phyloP scores from a whole-genome alignment of 148 eudicot genomes.

The Fagopyrum tataricum region DNA sequence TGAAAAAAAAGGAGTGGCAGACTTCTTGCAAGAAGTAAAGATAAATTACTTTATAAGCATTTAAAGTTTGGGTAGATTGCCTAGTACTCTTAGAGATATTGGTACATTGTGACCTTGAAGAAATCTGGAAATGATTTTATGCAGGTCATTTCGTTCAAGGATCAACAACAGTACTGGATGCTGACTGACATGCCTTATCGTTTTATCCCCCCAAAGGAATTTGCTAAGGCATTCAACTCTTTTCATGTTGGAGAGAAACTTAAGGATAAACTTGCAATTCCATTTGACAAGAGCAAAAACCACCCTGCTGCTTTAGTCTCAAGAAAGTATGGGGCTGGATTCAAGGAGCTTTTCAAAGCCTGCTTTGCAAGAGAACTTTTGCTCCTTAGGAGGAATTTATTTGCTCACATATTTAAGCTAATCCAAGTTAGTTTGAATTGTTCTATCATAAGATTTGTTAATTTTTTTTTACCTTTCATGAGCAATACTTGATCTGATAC shows the following conservation, averaged over 20 bases:
- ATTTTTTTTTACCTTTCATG: background rate
- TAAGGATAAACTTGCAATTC: conserved; percentile 20
- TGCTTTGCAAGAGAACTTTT: conserved; percentile 45
- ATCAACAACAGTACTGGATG: conserved; percentile 30
- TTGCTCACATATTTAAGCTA: conserved; percentile 37
- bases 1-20: conserved; percentile 48
- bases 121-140: background rate
- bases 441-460: background rate
- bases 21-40: conserved; percentile 17
- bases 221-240: conserved; percentile 27
- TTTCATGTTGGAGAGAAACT: conserved; percentile 23
- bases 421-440: background rate
- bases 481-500: background rate
- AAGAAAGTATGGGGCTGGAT: conserved; percentile 39
- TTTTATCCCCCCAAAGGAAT: conserved; percentile 22
- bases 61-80: background rate
- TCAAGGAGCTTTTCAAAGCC: conserved; percentile 41
- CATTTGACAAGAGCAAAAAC: conserved; percentile 27
- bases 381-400: conserved; percentile 41
- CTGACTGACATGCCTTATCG: conserved; percentile 19
- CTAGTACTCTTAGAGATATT: background rate
- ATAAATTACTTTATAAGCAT: background rate
- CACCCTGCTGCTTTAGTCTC: conserved; percentile 31
- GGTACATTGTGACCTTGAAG: background rate
- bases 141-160: conserved; percentile 31